Evolutionary conservation across 2,329 filamentous ascomycete species (phyloP), one percentile per base, ranked within the genome.

Genomic region (Bretziella fagacearum): DNA sequence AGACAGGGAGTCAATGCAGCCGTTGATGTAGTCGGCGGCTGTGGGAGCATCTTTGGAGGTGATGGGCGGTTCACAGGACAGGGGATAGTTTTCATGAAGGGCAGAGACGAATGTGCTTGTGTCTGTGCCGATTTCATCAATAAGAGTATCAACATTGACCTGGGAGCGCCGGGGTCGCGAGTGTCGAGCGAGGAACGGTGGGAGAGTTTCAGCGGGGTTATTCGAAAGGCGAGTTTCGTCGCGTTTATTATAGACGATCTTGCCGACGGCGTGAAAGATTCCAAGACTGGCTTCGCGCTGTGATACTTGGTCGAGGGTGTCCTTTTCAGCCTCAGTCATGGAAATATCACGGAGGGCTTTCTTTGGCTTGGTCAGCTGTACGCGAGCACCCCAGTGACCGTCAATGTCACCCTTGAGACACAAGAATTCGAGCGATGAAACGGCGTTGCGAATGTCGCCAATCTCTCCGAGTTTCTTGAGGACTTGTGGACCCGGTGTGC

Each of bases 211-310:
- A 15, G 62, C 61, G 1, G 36, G 46, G 20, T 43, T 47, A 25
- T 48, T 42, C 6, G 30, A 30, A 17, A 36, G 5, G 15, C 33
- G 27, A n/a, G 32, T 37, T 11, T 51, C 40, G 22, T 52, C 43
- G 39, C 91, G 74, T 60, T 95, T 98, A 65, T 98, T 98, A 65
- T 96, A 93, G 1, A 96, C 79, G 2, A 98, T 84, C 59, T 91
- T 95, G 3, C 89, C 91, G 10, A 96, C 83, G 0, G 91, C 86
- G 60, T 98, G 91, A 57, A 98, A 98, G 44, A 98, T 85, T 1
- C 89, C 91, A 2, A 98, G 67, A 52, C 81, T 94, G 13, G 83
- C 80, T 63, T 96, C 91, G 48, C 91, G 75, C 56, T 87, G 84
- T 1, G 83, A 85, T 18, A 96, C 74, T 50, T 91, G 66, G 56